Evolutionary conservation across 2,329 filamentous ascomycete genomes (phyloP).

Genomic region (Xylariaceae sp.): DNA sequence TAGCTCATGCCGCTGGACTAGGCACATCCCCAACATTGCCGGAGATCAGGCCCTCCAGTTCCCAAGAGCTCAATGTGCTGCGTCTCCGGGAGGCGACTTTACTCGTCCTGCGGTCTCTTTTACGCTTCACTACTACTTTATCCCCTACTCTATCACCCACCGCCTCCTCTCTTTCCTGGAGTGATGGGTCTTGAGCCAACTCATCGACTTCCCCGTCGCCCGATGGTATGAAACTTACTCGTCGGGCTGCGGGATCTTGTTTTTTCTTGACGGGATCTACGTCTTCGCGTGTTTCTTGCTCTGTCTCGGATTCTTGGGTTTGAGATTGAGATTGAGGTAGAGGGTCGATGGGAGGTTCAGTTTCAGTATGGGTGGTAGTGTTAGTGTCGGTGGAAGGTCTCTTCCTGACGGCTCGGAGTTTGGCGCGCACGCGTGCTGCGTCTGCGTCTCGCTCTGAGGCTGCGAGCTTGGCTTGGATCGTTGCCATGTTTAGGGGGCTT

Average conservation of each 20-base stretch:
- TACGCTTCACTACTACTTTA: slow-evolving; percentile 10
- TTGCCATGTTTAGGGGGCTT: slow-evolving; percentile 57
- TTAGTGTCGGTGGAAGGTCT: slow-evolving; percentile 22
- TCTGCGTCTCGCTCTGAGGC: slow-evolving; percentile 62
- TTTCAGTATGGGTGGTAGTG: neutral
- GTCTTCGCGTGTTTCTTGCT: slow-evolving; percentile 10
- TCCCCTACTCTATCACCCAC: neutral
- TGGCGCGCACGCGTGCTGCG: slow-evolving; percentile 59
- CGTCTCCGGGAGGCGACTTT: slow-evolving; percentile 60
- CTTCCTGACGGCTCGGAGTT: slow-evolving; percentile 51
- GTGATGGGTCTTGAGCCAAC: neutral
- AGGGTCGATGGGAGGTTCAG: neutral
- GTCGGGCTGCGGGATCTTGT: slow-evolving; percentile 4
- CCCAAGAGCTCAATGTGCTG: slow-evolving; percentile 72
- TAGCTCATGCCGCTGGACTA: slow-evolving; percentile 14
- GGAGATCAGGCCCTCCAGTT: slow-evolving; percentile 64
- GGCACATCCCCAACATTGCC: slow-evolving; percentile 38
- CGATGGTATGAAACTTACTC: slow-evolving; percentile 7
- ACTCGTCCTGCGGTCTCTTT: slow-evolving; percentile 44
- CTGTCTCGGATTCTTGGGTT: neutral
- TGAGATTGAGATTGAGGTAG: neutral
- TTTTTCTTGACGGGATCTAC: slow-evolving; percentile 26
- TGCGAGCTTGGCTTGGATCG: slow-evolving; percentile 60
- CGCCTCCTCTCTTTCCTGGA: neutral
- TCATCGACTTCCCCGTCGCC: neutral